Evolutionary conservation across 768 basidiomycete species (phyloP).

Genomic region (Rhizopogon roseolus): DNA sequence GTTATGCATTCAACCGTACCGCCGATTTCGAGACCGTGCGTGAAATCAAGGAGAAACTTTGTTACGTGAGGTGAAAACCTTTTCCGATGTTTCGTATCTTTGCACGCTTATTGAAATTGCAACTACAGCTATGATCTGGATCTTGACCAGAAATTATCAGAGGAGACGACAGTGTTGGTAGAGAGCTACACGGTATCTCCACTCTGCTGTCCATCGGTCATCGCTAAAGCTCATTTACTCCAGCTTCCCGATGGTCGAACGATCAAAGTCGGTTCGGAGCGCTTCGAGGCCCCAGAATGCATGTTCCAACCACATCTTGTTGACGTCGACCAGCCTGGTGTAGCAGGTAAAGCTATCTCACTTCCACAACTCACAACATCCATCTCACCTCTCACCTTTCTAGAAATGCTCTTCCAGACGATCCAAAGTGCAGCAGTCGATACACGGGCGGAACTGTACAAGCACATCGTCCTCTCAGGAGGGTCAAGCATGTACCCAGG

Average conservation of each 20-base stretch:
- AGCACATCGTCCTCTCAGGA: conserved; percentile 95
- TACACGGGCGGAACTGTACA: conserved; percentile 87
- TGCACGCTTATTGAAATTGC: neutral
- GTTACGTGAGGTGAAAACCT: conserved; percentile 79
- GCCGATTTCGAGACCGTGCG: conserved; percentile 99
- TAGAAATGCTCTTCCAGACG: conserved; percentile 95
- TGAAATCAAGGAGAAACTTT: conserved; percentile 98
- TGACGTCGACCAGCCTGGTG: conserved; percentile 93
- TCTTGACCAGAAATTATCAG: conserved; percentile 85
- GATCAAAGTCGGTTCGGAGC: conserved; percentile 97
- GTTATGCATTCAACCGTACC: conserved; percentile 99
- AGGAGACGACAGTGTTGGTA: conserved; percentile 94
- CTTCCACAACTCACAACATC: neutral
- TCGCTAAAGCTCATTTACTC: conserved; percentile 4
- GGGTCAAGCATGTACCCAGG: conserved; percentile 99
- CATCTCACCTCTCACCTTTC: neutral
- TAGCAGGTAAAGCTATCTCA: conserved; percentile 63
- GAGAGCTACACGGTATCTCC: conserved; percentile 86
- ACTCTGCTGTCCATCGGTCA: neutral
- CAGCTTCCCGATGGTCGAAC: conserved; percentile 92
- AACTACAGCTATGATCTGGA: conserved; percentile 86
- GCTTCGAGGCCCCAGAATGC: conserved; percentile 98
- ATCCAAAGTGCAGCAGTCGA: conserved; percentile 92
- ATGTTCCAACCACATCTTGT: conserved; percentile 99
- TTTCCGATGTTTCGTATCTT: neutral